Evolutionary conservation across 192 early-diverging fungal genomes (phyloP), one percentile per base, ranked within the genome.

Genomic region (Linnemannia schmuckeri): DNA sequence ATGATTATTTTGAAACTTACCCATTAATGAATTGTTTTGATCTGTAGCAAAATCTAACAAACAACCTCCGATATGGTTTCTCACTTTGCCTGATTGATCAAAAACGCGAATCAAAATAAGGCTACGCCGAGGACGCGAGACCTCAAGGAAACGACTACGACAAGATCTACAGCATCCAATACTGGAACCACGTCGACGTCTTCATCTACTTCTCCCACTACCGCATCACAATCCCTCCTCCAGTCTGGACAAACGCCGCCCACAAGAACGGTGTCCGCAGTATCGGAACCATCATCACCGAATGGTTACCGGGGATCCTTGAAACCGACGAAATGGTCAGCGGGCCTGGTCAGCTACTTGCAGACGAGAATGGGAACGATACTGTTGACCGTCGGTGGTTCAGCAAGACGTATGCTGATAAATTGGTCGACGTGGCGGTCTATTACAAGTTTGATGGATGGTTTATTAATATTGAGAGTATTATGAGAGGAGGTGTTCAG

Each of bases 401-500:
- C 75, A 90, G 87, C 75, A 86, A 85, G 12, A 72, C 78, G 37
- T 94, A 88, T 85, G 93, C 93, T 1, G 90, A 94, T 71, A 93
- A 89, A 37, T 68, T 93, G 42, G 93, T 94, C 6, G 89, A 89
- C 15, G 69, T 95, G 44, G 93, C 94, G 10, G 75, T 87, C 13
- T 91, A 93, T 80, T 95, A 93, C 80, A 78, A 83, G 54, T 95
- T 95, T 89, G 94, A 95, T 85, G 94, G 94, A 1, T 89, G 88
- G 88, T 89, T 95, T 35, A 88, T 95, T 69, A 95, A 95, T 74
- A 92, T 95, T 61, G 94, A 95, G 87, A 85, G 88, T 33, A 87
- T 78, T 40, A 83, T 92, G 33, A 57, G 80, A 38, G 82, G 83
- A 22, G 79, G 88, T 79, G 70, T 82, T 1, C 8, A 66, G 22